phyloP scores from a whole-genome alignment of 176 grass and related monocot species.

The Carex scoparia region DNA sequence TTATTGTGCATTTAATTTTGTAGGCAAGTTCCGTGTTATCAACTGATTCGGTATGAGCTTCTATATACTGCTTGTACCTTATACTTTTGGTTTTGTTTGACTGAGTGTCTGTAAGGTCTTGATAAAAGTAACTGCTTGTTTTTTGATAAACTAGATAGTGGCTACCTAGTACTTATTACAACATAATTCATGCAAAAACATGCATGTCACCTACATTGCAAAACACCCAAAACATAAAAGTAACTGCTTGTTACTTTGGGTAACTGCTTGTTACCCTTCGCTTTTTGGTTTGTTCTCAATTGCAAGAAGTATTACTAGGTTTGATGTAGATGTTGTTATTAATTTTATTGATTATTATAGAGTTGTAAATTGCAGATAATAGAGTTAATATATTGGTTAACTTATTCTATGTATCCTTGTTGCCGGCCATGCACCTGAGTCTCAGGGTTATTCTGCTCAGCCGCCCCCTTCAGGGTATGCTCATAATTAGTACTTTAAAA shows the following conservation, averaged over 20 bases:
- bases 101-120: background rate
- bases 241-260: background rate
- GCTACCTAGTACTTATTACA: too few species aligned
- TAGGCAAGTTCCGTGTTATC: constrained; percentile 5
- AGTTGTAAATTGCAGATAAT: background rate
- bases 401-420: constrained; percentile 23
- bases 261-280: background rate
- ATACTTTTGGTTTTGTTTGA: background rate
- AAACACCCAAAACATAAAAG: too few species aligned
- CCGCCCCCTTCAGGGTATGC: constrained; percentile 13
- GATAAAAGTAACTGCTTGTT: background rate
- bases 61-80: background rate
- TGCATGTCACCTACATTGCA: too few species aligned
- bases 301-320: background rate
- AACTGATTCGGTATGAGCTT: background rate
- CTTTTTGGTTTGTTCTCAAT: background rate
- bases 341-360: background rate
- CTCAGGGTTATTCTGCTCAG: constrained; percentile 43
- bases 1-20: background rate
- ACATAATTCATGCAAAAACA: too few species aligned
- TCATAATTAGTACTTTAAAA: background rate
- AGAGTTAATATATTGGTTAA: constrained; percentile 21
- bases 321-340: background rate
- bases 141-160: too few species aligned
- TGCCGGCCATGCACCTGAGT: constrained; percentile 40